These are phyloP conservation scores for Hypholoma sublateritium DNA, from an alignment of 768 basidiomycete species.

Conservation along the genomic window DNA sequence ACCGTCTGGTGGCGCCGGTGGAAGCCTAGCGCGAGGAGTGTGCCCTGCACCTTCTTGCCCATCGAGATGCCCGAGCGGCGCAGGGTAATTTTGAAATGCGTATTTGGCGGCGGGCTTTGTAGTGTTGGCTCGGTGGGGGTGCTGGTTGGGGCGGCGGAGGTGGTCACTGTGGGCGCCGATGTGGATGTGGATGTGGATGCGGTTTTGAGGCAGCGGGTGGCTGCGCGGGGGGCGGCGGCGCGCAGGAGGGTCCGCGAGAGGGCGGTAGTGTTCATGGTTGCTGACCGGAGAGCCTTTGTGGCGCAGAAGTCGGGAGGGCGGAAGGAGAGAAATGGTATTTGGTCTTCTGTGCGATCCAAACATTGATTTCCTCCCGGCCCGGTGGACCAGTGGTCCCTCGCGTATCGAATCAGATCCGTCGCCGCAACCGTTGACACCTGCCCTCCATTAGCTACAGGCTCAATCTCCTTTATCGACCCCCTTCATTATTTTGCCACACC, in stretches of 20 bases:
- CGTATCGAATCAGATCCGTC: too few relatives aligned
- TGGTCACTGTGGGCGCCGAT: background rate
- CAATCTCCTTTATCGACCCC: too few relatives aligned
- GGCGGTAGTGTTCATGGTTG: background rate
- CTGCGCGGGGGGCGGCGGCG: conserved; percentile 6
- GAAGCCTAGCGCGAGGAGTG: conserved; percentile 80
- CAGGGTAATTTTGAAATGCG: conserved; percentile 90
- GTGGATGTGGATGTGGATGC: conserved; percentile 7
- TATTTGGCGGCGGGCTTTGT: conserved; percentile 32
- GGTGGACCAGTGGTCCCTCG: too few relatives aligned
- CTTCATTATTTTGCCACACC: too few relatives aligned
- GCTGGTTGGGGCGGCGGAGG: background rate
- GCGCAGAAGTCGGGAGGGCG: background rate
- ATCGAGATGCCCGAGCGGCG: conserved; percentile 86
- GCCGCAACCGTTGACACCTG: too few relatives aligned
- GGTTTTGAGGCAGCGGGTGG: conserved; percentile 13
- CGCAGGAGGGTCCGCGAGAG: conserved; percentile 13
- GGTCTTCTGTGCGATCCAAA: background rate
- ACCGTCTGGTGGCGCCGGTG: conserved; percentile 84
- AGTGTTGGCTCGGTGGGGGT: background rate
- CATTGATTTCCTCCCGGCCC: too few relatives aligned
- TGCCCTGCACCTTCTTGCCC: conserved; percentile 66
- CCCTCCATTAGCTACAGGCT: too few relatives aligned
- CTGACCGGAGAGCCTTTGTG: background rate
- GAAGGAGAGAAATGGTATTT: conserved; percentile 1